Base-by-base conservation (phyloP, 257 asterid species). In the Plantago major region DNA sequence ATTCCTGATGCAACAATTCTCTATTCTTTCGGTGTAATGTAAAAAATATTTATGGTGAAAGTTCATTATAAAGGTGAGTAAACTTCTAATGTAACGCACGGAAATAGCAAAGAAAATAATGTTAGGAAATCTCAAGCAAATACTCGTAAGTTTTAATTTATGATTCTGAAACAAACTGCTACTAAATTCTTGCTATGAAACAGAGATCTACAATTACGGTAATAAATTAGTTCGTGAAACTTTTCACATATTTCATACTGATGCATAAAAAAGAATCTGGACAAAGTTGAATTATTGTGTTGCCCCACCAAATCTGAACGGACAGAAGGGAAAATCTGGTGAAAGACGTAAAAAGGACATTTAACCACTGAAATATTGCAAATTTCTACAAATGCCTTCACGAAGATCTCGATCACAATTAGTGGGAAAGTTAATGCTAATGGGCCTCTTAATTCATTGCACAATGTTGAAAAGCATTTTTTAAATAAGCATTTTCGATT, bases 231-330 rank as follows among this genome's bases (percentile, higher is more conserved):
- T 22, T 22, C 26, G 26, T 22, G 26, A 22, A 22, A 22, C 26
- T 22, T 22, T 22, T 22, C 1, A 22, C 2, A 1, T 22, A 22
- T 22, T n/a, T n/a, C n/a, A n/a, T n/a, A n/a, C n/a, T n/a, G n/a
- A n/a, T n/a, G n/a, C n/a, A n/a, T n/a, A n/a, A n/a, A n/a, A 2
- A 22, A 86, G 70, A 83, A 85, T 58, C 67, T n/a, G 63, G 78
- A 64, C 83, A 79, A 74, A 71, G 61, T 60, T 66, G 77, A 79
- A 76, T 77, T 65, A 73, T 68, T 68, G 68, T 64, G 72, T 65
- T 72, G 86, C 43, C 95, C 95, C 91, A 86, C 87, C 69, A 68
- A 77, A 83, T 81, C 89, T 76, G 72, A 72, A 52, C 79, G 81
- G 76, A 74, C 81, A 67, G 75, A 65, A 73, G 26, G 74, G 85